Conservation (phyloP, 352 stramenopile species). For the Elongisporangium anandrum region DNA sequence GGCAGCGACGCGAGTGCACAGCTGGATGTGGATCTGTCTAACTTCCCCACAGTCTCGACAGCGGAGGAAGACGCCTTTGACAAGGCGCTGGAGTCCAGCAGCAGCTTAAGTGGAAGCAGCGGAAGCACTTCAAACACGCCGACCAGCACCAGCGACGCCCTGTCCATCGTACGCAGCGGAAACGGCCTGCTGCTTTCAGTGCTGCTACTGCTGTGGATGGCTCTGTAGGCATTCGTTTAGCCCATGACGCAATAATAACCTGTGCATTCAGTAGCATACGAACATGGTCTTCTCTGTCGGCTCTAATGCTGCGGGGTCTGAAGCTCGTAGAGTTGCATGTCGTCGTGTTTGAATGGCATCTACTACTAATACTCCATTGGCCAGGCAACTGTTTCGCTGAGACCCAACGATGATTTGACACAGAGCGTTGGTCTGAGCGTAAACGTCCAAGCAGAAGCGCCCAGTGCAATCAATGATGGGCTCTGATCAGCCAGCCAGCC, state of each 20-base stretch:
- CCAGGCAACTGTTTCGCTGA: too few relatives aligned
- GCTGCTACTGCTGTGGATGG: not conserved
- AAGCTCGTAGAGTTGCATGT: too few relatives aligned
- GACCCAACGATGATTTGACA: too few relatives aligned
- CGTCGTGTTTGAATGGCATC: too few relatives aligned
- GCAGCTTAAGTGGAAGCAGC: conserved; percentile 5
- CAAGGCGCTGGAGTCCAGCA: conserved; percentile 19
- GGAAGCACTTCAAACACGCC: not conserved
- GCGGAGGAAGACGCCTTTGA: conserved; percentile 37
- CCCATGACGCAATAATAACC: too few relatives aligned
- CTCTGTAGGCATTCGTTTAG: not conserved
- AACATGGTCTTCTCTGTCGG: too few relatives aligned
- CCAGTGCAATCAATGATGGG: not conserved
- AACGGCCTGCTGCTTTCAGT: not conserved
- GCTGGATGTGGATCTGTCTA: conserved; percentile 42
- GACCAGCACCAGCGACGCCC: not conserved
- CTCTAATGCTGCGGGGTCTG: too few relatives aligned
- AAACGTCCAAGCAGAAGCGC: too few relatives aligned
- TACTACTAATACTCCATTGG: too few relatives aligned
- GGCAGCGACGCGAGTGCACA: conserved; percentile 27
- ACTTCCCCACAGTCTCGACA: conserved; percentile 38
- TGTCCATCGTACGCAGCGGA: not conserved
- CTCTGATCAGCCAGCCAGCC: not conserved
- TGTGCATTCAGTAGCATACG: too few relatives aligned
- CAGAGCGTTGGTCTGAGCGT: too few relatives aligned